Conservation (phyloP, 176 grass and related monocot genomes). For the Triticum urartu region DNA sequence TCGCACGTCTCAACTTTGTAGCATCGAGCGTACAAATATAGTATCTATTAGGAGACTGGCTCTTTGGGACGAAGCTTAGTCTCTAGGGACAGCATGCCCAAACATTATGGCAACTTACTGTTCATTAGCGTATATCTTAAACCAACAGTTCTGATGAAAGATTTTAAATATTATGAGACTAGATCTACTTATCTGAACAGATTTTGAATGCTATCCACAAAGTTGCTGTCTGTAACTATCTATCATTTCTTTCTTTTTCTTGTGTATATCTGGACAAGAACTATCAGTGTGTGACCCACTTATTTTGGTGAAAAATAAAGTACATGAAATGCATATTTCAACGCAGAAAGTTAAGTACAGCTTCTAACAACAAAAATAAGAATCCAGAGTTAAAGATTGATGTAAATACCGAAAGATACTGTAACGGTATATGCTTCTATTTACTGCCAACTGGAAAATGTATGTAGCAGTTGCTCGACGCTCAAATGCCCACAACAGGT, state of each 20-base stretch:
- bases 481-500: conserved; percentile 92
- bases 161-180: conserved; percentile 12
- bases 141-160: neutral
- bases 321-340: conserved; percentile 12
- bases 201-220: neutral
- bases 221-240: neutral
- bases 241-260: neutral
- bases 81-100: neutral
- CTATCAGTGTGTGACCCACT: conserved; percentile 1
- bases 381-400: conserved; percentile 17
- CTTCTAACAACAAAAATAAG: neutral
- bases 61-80: conserved; percentile 8
- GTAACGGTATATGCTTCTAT: conserved; percentile 63
- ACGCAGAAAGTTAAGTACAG: neutral
- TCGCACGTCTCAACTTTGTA: neutral
- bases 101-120: neutral
- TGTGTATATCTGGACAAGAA: conserved; percentile 10
- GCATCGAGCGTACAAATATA: neutral
- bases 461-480: conserved; percentile 74
- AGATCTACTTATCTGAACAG: neutral
- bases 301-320: neutral
- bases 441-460: conserved; percentile 88
- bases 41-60: conserved; percentile 9
- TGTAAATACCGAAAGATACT: conserved; percentile 73
- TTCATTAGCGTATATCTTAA: neutral